Percentiles rank a stretch among this genome's conserved stretches.
phyloP scores from a whole-genome alignment of 2,329 filamentous ascomycete species.

The Epichloe elymi region DNA sequence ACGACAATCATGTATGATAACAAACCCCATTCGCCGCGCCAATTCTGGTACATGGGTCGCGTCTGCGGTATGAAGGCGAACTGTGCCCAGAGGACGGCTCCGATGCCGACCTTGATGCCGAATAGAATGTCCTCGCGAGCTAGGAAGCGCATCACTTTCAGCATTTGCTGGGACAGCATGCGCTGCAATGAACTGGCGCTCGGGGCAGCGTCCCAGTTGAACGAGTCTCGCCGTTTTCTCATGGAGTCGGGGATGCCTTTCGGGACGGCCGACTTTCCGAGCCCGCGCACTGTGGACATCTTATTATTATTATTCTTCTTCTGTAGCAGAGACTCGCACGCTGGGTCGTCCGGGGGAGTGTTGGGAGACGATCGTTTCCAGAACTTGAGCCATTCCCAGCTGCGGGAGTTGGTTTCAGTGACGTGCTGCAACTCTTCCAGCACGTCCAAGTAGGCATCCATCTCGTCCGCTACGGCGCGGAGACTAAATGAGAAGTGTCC shows the following conservation, averaged over 20 bases:
- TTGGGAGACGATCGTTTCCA: constrained; percentile 37
- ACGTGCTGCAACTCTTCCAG: constrained; percentile 73
- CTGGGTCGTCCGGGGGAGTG: constrained; percentile 23
- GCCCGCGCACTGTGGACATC: constrained; percentile 22
- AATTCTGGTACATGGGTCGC: constrained; percentile 67
- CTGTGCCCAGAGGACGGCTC: constrained; percentile 77
- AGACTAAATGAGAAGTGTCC: constrained; percentile 92
- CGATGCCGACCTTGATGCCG: constrained; percentile 84
- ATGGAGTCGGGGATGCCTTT: constrained; percentile 43
- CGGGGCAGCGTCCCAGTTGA: constrained; percentile 42
- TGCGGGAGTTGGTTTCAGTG: constrained; percentile 45
- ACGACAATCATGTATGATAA: constrained; percentile 97
- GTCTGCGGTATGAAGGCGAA: constrained; percentile 74
- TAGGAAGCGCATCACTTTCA: constrained; percentile 34
- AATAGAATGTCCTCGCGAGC: constrained; percentile 52
- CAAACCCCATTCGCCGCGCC: constrained; percentile 93
- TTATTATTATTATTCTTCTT: constrained; percentile 14
- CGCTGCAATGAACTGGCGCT: constrained; percentile 31
- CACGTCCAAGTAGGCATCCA: constrained; percentile 68
- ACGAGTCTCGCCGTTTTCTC: constrained; percentile 37
- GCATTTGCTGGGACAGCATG: constrained; percentile 30
- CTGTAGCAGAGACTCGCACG: constrained; percentile 27
- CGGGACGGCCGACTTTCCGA: constrained; percentile 41
- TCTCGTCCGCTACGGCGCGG: constrained; percentile 80
- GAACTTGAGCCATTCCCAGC: constrained; percentile 78